Percentiles rank a stretch among this genome's conserved stretches.
Conservation (phyloP, 1,139 yeast genomes). For the Blastobotrys apis region DNA sequence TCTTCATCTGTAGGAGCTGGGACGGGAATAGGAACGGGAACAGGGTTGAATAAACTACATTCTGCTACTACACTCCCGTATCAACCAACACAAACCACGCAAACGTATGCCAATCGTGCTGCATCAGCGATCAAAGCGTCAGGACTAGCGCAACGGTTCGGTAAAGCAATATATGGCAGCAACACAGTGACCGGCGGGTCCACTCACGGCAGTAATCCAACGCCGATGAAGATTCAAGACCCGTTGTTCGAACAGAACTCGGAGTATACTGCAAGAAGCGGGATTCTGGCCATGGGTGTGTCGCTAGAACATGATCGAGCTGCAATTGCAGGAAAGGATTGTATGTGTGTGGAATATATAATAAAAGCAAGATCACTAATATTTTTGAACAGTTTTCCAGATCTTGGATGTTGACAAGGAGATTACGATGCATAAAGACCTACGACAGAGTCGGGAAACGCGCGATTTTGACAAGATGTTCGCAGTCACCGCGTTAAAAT, state of each 20-base stretch:
- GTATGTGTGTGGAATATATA: neutral
- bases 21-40: too few relatives aligned
- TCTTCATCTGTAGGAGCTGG: too few relatives aligned
- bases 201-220: slow-evolving; percentile 15
- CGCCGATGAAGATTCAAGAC: slow-evolving; percentile 1
- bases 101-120: slow-evolving; percentile 26
- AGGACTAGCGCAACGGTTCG: slow-evolving; percentile 32
- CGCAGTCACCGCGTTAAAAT: slow-evolving; percentile 36
- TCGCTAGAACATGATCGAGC: slow-evolving; percentile 28
- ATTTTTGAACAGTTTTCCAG: slow-evolving; percentile 23
- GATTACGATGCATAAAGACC: slow-evolving; percentile 20
- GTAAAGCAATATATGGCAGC: slow-evolving; percentile 30
- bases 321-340: slow-evolving; percentile 35
- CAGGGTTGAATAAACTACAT: too few relatives aligned
- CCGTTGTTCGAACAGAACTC: slow-evolving; percentile 6
- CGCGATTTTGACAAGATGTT: slow-evolving; percentile 31
- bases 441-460: slow-evolving; percentile 22
- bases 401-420: slow-evolving; percentile 26
- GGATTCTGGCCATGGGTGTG: slow-evolving; percentile 32
- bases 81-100: too few relatives aligned
- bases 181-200: slow-evolving; percentile 15
- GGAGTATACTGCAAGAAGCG: slow-evolving; percentile 24
- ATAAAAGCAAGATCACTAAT: slow-evolving; percentile 1
- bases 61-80: too few relatives aligned
- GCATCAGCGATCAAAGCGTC: slow-evolving; percentile 28